A percentile compares a stretch with the other conserved stretches of the same genome.
phyloP scores from a whole-genome alignment of 2,329 filamentous ascomycete species.

The Exophiala calicioides region DNA sequence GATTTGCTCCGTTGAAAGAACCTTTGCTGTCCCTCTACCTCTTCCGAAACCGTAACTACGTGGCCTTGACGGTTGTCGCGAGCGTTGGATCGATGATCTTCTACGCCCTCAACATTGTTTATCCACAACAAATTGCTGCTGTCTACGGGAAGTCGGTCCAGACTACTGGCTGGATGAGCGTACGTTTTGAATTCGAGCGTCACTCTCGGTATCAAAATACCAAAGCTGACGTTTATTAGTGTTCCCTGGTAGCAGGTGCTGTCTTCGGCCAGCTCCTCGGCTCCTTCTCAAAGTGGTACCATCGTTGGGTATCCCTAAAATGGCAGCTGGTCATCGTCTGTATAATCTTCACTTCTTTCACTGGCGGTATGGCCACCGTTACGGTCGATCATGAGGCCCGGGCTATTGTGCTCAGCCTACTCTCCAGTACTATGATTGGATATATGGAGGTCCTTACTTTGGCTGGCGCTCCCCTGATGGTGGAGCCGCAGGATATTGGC shows the following conservation, averaged over 20 bases:
- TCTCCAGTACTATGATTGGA: conserved; percentile 11
- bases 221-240: no score
- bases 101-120: conserved; percentile 48
- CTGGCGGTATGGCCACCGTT: conserved; percentile 25
- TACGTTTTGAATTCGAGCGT: no score
- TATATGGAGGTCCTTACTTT: conserved; percentile 9
- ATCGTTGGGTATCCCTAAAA: conserved; percentile 23
- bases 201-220: no score
- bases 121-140: conserved; percentile 45
- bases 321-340: conserved; percentile 30
- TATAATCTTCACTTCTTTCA: conserved; percentile 26
- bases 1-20: conserved; percentile 31
- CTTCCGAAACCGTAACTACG: conserved; percentile 44
- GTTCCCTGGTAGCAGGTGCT: no score
- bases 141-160: conserved; percentile 43
- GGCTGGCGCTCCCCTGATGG: conserved; percentile 54
- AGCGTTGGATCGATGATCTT: conserved; percentile 48
- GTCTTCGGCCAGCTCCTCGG: no score
- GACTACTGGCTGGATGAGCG: conserved; percentile 42
- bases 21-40: conserved; percentile 46
- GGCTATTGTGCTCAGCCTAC: conserved; percentile 29
- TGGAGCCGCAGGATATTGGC: conserved; percentile 47
- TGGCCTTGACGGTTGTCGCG: conserved; percentile 38
- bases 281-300: no score
- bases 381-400: no score